A percentile compares a stretch with the other conserved stretches of the same genome.
Conservation (phyloP, 345 rosid genomes). For the Citrus hindsii region DNA sequence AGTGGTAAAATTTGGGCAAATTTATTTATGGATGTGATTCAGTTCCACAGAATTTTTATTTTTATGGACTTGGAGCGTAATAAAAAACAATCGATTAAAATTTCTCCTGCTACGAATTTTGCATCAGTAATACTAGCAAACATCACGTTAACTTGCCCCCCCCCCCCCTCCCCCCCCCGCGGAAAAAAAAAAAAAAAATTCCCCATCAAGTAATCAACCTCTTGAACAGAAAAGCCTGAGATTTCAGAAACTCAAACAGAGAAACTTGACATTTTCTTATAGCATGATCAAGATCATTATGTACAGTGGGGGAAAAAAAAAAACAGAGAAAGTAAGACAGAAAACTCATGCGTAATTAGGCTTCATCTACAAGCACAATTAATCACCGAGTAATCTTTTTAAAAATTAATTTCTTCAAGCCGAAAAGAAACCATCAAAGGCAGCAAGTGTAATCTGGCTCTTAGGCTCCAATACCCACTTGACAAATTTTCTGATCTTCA, state of each 20-base stretch:
- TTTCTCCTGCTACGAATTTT: no score
- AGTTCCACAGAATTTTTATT: no score
- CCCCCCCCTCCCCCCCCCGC: no score
- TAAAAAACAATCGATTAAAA: no score
- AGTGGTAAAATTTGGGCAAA: no score
- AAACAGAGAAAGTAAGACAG: neutral
- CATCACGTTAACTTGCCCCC: no score
- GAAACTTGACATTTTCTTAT: neutral
- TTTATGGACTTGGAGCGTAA: no score
- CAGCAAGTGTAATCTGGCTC: conserved; percentile 34
- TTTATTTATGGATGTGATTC: no score
- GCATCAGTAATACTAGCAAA: no score
- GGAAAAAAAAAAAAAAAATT: no score
- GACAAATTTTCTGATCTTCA: conserved; percentile 17
- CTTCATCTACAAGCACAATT: neutral
- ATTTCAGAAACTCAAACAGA: no score
- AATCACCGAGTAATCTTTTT: neutral
- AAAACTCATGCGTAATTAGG: neutral
- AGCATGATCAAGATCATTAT: neutral
- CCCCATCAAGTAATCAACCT: no score
- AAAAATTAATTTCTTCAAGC: conserved; percentile 17
- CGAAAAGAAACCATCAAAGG: conserved; percentile 47
- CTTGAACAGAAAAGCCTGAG: neutral
- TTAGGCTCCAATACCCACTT: conserved; percentile 33
- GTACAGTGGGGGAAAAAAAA: neutral